phyloP scores from a whole-genome alignment of 2,329 filamentous ascomycete species.

The Ophiostoma fasciatum region DNA sequence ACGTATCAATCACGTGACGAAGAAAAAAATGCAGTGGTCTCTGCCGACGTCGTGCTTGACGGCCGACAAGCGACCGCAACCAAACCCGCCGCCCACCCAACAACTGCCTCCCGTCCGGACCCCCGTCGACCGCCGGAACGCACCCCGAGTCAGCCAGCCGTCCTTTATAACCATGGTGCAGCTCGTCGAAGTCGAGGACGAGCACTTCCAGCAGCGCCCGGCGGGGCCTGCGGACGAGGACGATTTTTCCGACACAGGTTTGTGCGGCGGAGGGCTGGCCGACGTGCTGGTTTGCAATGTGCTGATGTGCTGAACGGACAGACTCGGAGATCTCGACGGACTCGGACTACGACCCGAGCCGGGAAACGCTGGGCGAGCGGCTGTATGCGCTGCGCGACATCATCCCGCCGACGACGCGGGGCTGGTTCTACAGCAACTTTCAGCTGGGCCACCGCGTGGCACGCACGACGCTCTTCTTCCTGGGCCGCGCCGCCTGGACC shows the following conservation, averaged over 20 bases:
- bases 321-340: constrained; percentile 78
- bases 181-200: constrained; percentile 91
- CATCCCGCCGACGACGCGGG: constrained; percentile 56
- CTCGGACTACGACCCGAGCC: constrained; percentile 47
- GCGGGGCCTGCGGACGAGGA: constrained; percentile 64
- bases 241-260: constrained; percentile 90
- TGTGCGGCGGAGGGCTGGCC: constrained; percentile 1
- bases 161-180: constrained; percentile 90
- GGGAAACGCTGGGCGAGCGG: constrained; percentile 51
- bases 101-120: no score
- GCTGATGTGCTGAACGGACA: constrained; percentile 19
- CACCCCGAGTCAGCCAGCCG: background rate
- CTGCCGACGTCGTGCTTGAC: no score
- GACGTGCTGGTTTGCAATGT: background rate
- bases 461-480: constrained; percentile 48
- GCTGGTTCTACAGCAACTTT: constrained; percentile 48
- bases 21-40: no score
- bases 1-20: no score
- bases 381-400: constrained; percentile 62
- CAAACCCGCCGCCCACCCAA: no score
- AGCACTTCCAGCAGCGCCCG: constrained; percentile 70
- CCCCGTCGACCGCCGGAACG: background rate
- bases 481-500: constrained; percentile 82
- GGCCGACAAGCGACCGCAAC: no score
- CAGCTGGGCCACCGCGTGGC: constrained; percentile 41